These are phyloP conservation scores for Rosa chinensis DNA, from an alignment of 306 rosid genomes.

Conservation along the genomic window DNA sequence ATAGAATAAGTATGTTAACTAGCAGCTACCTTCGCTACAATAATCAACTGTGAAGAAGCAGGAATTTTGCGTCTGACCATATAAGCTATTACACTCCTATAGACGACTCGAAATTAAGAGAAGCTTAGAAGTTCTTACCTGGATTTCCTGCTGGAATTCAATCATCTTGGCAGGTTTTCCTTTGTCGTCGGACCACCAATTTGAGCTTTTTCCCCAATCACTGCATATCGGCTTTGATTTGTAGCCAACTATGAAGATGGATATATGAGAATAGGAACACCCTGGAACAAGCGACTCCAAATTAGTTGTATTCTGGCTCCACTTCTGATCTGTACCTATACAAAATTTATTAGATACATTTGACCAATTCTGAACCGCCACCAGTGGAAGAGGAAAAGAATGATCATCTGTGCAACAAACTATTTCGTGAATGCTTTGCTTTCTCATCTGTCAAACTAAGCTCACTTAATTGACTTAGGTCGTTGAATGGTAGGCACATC, in stretches of 20 bases:
- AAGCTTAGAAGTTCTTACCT: neutral
- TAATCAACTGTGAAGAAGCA: neutral
- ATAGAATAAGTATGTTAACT: neutral
- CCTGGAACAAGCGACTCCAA: neutral
- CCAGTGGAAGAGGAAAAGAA: neutral
- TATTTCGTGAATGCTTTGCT: neutral
- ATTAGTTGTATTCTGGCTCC: neutral
- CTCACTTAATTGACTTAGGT: neutral
- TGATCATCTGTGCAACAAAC: neutral
- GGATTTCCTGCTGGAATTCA: neutral
- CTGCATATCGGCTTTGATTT: neutral
- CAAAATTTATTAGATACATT: neutral
- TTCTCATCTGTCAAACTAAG: neutral
- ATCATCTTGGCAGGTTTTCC: neutral
- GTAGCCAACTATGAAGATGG: neutral
- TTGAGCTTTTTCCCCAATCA: neutral
- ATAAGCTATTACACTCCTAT: neutral
- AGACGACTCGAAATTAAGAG: neutral
- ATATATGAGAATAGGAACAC: neutral
- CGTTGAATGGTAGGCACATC: conserved; percentile 14
- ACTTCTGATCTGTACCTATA: neutral
- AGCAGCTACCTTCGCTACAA: neutral
- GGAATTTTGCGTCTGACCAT: neutral
- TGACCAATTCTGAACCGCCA: neutral
- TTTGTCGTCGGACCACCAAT: neutral